These are phyloP conservation scores for Dipodascopsis uninucleata DNA, from an alignment of 805 yeast species.

Conservation along the genomic window DNA sequence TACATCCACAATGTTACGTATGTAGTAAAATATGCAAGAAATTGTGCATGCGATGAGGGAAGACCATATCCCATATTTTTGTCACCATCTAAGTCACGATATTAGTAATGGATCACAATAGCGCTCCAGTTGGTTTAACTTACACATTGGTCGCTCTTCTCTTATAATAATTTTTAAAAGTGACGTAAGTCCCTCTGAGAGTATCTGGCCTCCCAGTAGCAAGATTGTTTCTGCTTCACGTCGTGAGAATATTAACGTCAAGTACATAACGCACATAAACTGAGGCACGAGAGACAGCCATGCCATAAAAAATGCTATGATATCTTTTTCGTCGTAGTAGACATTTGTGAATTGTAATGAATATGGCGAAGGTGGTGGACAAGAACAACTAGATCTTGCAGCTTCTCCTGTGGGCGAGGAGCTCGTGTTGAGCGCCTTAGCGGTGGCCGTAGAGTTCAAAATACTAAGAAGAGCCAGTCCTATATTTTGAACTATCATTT, in stretches of 20 bases:
- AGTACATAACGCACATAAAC: constrained; percentile 67
- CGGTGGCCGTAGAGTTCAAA: too few species aligned
- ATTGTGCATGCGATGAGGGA: constrained; percentile 97
- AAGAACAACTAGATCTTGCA: not conserved
- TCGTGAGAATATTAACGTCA: constrained; percentile 76
- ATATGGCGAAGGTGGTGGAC: constrained; percentile 12
- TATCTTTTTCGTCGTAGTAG: constrained; percentile 65
- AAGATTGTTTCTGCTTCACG: constrained; percentile 83
- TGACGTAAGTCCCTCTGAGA: constrained; percentile 69
- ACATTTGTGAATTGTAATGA: constrained; percentile 80
- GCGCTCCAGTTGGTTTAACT: constrained; percentile 1
- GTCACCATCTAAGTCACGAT: constrained; percentile 1
- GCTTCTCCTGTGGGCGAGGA: not conserved
- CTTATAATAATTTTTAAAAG: constrained; percentile 58
- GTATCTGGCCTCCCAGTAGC: constrained; percentile 80
- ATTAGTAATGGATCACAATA: constrained; percentile 27
- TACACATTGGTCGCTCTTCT: constrained; percentile 64
- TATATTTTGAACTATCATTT: too few species aligned
- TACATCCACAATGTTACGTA: constrained; percentile 37
- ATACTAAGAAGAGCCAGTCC: too few species aligned
- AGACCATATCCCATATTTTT: constrained; percentile 71
- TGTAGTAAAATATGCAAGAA: constrained; percentile 73
- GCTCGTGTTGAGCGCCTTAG: too few species aligned
- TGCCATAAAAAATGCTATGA: constrained; percentile 58
- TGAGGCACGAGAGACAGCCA: constrained; percentile 79